A percentile compares a stretch with the other conserved stretches of the same genome.
Evolutionary conservation across 352 stramenopile genomes (phyloP).

Genomic region (Saprolegnia diclina): DNA sequence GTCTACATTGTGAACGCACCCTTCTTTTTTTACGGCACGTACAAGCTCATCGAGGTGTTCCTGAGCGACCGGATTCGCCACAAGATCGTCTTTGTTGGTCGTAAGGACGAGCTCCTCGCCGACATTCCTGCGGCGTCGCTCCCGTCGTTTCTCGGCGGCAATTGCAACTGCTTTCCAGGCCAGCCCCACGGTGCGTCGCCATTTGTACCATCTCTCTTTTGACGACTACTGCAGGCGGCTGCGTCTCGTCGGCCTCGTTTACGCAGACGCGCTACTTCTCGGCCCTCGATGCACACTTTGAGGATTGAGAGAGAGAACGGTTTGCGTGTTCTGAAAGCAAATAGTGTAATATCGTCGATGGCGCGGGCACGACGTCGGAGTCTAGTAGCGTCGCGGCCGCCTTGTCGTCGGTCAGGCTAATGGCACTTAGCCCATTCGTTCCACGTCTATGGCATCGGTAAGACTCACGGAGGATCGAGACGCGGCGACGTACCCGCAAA

Average conservation of each 20-base stretch:
- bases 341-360: not conserved
- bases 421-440: not conserved
- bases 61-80: slow-evolving; percentile 65
- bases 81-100: slow-evolving; percentile 72
- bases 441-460: slow-evolving; percentile 21
- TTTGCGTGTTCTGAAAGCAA: not conserved
- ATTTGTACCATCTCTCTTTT: not conserved
- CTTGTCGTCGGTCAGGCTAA: not conserved
- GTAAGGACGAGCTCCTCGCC: slow-evolving; percentile 15
- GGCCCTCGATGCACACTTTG: slow-evolving; percentile 10
- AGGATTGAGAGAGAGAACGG: not conserved
- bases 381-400: no score
- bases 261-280: slow-evolving; percentile 2
- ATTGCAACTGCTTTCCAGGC: slow-evolving; percentile 21
- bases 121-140: slow-evolving; percentile 7
- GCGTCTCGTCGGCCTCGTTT: slow-evolving; percentile 1
- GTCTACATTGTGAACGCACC: slow-evolving; percentile 78
- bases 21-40: slow-evolving; percentile 77
- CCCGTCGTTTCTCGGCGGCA: slow-evolving; percentile 18
- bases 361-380: no score
- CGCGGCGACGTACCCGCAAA: slow-evolving; percentile 46
- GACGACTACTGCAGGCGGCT: not conserved
- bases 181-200: slow-evolving; percentile 4
- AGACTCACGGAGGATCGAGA: not conserved
- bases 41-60: slow-evolving; percentile 65